These are phyloP conservation scores for Mycena galericulata DNA, from an alignment of 768 basidiomycete genomes.

Conservation along the genomic window DNA sequence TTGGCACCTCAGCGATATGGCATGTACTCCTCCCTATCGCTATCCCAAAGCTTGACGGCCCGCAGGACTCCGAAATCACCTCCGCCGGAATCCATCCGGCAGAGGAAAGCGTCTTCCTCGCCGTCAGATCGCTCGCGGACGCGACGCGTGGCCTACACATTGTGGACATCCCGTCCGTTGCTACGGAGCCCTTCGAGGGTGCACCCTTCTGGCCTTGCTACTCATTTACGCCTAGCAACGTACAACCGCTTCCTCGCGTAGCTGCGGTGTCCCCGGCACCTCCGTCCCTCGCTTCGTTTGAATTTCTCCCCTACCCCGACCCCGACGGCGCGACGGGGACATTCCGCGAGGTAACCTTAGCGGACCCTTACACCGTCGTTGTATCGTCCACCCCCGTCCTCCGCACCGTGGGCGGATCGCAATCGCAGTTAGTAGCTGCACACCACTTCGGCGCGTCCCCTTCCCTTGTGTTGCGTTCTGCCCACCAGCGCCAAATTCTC, in stretches of 20 bases:
- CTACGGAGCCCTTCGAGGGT: neutral
- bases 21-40: neutral
- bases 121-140: neutral
- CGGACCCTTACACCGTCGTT: no score
- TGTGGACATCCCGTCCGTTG: neutral
- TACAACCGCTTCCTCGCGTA: neutral
- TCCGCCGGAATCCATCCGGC: neutral
- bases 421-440: no score
- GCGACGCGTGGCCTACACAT: neutral
- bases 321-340: neutral
- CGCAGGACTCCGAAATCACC: conserved; percentile 10
- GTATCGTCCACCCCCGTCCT: neutral
- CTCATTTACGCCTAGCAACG: neutral
- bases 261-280: neutral
- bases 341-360: neutral
- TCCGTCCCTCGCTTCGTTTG: neutral
- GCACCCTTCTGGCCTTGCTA: neutral
- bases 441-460: neutral
- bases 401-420: no score
- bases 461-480: neutral
- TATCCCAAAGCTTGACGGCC: neutral
- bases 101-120: neutral
- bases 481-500: neutral
- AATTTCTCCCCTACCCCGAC: no score
- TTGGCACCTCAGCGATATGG: conserved; percentile 5